A percentile compares a stretch with the other conserved stretches of the same genome.
Evolutionary conservation across 108 stramenopile species (phyloP).

Genomic region (Stephanodiscus triporus): DNA sequence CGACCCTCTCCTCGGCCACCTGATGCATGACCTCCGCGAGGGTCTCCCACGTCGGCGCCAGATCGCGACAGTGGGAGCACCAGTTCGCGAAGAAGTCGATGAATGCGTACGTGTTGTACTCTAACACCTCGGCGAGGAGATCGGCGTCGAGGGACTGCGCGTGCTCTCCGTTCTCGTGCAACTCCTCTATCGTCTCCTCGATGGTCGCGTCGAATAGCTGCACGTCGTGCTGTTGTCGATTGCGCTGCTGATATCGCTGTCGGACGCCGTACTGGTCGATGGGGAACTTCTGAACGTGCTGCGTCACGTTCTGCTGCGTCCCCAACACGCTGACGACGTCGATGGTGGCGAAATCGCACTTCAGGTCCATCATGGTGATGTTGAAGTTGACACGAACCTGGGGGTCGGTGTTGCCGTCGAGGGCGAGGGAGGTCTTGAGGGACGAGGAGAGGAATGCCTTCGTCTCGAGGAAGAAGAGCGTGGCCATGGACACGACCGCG

Average conservation of each 20-base stretch:
- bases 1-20: constrained; percentile 53
- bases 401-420: constrained; percentile 75
- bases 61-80: constrained; percentile 87
- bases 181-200: constrained; percentile 84
- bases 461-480: constrained; percentile 88
- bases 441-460: constrained; percentile 70
- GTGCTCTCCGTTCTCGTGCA: constrained; percentile 87
- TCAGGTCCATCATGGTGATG: constrained; percentile 90
- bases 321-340: constrained; percentile 87
- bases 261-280: constrained; percentile 89
- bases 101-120: constrained; percentile 62
- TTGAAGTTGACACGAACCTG: constrained; percentile 89
- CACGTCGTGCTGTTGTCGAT: constrained; percentile 84
- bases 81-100: constrained; percentile 85
- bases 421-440: constrained; percentile 66
- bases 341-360: constrained; percentile 88
- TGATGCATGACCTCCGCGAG: constrained; percentile 81
- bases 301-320: constrained; percentile 94
- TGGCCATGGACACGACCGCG: constrained; percentile 65
- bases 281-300: constrained; percentile 93
- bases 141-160: constrained; percentile 68
- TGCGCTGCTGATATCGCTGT: constrained; percentile 82
- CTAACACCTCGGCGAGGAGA: constrained; percentile 26
- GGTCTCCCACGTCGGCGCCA: constrained; percentile 89
- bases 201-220: constrained; percentile 74